These are phyloP conservation scores for Trametes elegans DNA, from an alignment of 768 basidiomycete genomes.

Conservation along the genomic window DNA sequence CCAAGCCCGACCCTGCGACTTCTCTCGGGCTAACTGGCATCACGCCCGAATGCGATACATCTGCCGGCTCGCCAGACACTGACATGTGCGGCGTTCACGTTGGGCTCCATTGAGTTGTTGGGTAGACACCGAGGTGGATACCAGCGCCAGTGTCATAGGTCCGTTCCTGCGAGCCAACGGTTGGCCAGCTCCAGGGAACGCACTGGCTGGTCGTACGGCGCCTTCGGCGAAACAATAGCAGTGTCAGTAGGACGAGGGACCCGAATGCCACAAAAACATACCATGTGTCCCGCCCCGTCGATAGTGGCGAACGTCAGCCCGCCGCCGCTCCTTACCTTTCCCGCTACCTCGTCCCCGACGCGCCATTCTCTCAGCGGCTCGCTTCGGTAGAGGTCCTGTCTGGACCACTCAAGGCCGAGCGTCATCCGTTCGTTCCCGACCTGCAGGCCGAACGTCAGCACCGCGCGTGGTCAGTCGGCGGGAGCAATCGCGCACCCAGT, in stretches of 20 bases:
- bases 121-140: background rate
- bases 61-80: too few species aligned
- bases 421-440: conserved; percentile 62
- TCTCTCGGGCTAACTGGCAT: too few species aligned
- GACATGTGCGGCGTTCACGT: too few species aligned
- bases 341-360: conserved; percentile 51
- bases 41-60: too few species aligned
- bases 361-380: conserved; percentile 49
- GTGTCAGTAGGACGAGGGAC: background rate
- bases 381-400: conserved; percentile 42
- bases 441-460: background rate
- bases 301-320: conserved; percentile 64
- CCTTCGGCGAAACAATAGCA: conserved; percentile 31
- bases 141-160: conserved; percentile 3
- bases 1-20: too few species aligned
- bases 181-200: conserved; percentile 49
- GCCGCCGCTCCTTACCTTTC: conserved; percentile 49
- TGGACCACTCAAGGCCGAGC: conserved; percentile 54
- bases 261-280: conserved; percentile 19
- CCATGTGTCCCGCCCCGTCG: conserved; percentile 73
- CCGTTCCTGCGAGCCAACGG: conserved; percentile 41
- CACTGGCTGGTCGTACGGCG: conserved; percentile 61
- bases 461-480: background rate
- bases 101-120: too few species aligned
- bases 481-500: conserved; percentile 44